Evolutionary conservation across 768 basidiomycete genomes (phyloP).

Genomic region (Scleroderma citrinum): DNA sequence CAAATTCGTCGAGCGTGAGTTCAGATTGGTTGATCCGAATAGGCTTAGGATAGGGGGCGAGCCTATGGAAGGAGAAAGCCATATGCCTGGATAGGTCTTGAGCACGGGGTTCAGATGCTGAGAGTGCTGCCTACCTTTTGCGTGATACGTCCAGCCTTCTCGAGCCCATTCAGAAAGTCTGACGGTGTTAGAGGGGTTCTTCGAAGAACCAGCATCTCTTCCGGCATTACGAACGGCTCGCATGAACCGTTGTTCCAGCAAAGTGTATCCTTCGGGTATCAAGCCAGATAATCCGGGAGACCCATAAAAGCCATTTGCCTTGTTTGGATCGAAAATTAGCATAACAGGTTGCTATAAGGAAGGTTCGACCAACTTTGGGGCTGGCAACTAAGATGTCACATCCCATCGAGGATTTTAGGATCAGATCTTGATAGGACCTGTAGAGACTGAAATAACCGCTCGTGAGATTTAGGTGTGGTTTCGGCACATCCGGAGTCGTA

Average conservation of each 20-base stretch:
- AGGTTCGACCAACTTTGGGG: conserved; percentile 55
- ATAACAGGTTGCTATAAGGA: background rate
- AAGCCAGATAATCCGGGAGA: conserved; percentile 86
- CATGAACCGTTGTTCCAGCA: conserved; percentile 83
- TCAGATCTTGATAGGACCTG: conserved; percentile 66
- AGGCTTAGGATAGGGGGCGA: conserved; percentile 65
- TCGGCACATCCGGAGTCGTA: conserved; percentile 5
- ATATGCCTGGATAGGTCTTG: conserved; percentile 55
- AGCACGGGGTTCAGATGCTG: background rate
- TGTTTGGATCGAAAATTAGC: conserved; percentile 3
- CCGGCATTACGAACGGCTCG: conserved; percentile 47
- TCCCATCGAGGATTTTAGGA: conserved; percentile 52
- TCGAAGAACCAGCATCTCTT: conserved; percentile 20
- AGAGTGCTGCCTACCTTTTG: conserved; percentile 64
- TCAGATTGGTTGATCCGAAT: conserved; percentile 93
- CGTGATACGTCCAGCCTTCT: conserved; percentile 95
- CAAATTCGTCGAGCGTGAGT: conserved; percentile 83
- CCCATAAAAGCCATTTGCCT: conserved; percentile 96
- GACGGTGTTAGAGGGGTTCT: conserved; percentile 40
- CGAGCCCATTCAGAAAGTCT: conserved; percentile 83
- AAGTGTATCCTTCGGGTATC: conserved; percentile 93
- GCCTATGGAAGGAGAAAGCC: conserved; percentile 60
- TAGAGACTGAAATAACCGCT: conserved; percentile 94
- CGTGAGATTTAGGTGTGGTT: conserved; percentile 72
- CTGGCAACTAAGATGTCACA: conserved; percentile 79